A percentile compares a stretch with the other conserved stretches of the same genome.
Evolutionary conservation across 345 rosid species (phyloP).

Genomic region (Ceriops decandra): DNA sequence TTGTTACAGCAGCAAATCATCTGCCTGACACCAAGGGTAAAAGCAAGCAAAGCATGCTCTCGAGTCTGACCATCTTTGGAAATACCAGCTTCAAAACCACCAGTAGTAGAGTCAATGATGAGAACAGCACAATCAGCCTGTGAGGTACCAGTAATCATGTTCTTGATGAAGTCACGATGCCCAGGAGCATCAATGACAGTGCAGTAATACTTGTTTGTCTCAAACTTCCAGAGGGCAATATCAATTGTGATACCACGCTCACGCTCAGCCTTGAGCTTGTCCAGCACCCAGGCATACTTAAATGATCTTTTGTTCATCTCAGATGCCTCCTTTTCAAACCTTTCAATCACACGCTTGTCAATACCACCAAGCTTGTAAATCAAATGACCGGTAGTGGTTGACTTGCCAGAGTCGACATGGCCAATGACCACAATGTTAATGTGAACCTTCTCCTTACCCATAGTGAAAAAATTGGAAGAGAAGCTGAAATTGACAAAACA

Average conservation of each 20-base stretch:
- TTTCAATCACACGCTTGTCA: slow-evolving; percentile 79
- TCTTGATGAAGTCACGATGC: slow-evolving; percentile 76
- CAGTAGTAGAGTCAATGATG: slow-evolving; percentile 74
- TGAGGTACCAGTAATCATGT: slow-evolving; percentile 78
- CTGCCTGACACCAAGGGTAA: slow-evolving; percentile 70
- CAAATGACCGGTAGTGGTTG: slow-evolving; percentile 69
- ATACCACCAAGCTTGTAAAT: slow-evolving; percentile 83
- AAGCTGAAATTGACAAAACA: neutral
- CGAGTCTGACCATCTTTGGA: slow-evolving; percentile 87
- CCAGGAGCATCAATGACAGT: slow-evolving; percentile 81
- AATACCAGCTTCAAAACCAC: slow-evolving; percentile 84
- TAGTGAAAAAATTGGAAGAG: slow-evolving; percentile 13
- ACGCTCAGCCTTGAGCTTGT: slow-evolving; percentile 81
- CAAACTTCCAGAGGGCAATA: slow-evolving; percentile 71
- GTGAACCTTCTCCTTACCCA: slow-evolving; percentile 28
- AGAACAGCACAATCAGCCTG: slow-evolving; percentile 83
- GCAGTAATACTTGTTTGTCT: slow-evolving; percentile 70
- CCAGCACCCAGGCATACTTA: slow-evolving; percentile 77
- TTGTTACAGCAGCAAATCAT: slow-evolving; percentile 81
- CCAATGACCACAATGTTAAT: slow-evolving; percentile 29
- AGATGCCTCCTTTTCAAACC: slow-evolving; percentile 80
- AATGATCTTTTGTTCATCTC: slow-evolving; percentile 80
- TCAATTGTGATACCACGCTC: slow-evolving; percentile 79
- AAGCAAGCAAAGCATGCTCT: slow-evolving; percentile 66
- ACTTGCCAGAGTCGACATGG: slow-evolving; percentile 55